Evolutionary conservation across 2,329 filamentous ascomycete genomes (phyloP).

Genomic region (Nigrospora sphaerica): DNA sequence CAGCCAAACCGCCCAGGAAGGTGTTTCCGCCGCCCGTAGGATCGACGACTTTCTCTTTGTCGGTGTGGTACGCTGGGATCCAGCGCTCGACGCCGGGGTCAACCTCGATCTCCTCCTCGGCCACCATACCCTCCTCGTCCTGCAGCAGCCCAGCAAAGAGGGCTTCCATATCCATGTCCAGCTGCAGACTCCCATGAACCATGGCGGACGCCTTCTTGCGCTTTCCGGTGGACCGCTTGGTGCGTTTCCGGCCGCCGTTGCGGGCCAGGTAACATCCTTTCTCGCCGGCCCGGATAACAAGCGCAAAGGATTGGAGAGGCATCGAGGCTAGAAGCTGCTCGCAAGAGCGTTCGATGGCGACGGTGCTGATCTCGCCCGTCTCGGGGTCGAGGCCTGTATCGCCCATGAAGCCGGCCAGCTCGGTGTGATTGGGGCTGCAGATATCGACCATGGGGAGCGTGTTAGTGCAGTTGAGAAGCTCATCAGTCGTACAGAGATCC

Average conservation of each 20-base stretch:
- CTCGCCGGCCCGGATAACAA: constrained; percentile 66
- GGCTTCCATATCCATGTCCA: constrained; percentile 56
- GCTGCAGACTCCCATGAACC: constrained; percentile 43
- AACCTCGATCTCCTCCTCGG: constrained; percentile 51
- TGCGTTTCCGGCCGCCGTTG: constrained; percentile 46
- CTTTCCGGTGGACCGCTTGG: constrained; percentile 14
- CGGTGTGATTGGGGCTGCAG: constrained; percentile 76
- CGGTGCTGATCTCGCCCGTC: constrained; percentile 45
- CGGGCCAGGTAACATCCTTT: constrained; percentile 62
- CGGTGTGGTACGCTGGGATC: constrained; percentile 68
- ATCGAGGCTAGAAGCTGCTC: constrained; percentile 57
- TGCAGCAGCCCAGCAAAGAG: constrained; percentile 53
- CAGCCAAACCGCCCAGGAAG: constrained; percentile 61
- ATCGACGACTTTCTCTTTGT: constrained; percentile 61
- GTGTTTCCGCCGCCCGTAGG: constrained; percentile 92
- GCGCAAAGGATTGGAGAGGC: constrained; percentile 56
- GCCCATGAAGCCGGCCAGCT: constrained; percentile 82
- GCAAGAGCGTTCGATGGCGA: constrained; percentile 49
- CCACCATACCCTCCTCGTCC: constrained; percentile 43
- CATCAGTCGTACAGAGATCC: constrained; percentile 70
- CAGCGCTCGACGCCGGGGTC: constrained; percentile 63
- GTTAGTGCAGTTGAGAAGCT: constrained; percentile 58
- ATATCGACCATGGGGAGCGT: constrained; percentile 55
- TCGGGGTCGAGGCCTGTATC: constrained; percentile 44
- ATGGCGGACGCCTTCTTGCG: constrained; percentile 36